These are phyloP conservation scores for Exsudoporus frostii DNA, from an alignment of 768 basidiomycete species.

Conservation along the genomic window DNA sequence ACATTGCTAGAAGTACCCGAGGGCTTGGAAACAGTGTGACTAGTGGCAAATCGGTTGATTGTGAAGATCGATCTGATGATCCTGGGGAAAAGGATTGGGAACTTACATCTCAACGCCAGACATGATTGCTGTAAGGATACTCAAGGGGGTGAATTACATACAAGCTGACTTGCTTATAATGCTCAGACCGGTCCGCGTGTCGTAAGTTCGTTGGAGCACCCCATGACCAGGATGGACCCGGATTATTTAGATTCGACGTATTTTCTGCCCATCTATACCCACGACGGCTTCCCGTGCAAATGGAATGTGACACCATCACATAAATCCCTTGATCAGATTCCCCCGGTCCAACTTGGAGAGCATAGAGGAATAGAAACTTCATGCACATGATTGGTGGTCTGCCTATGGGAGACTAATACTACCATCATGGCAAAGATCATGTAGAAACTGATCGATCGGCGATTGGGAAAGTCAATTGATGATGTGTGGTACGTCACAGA, in stretches of 20 bases:
- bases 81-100: not conserved
- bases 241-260: slow-evolving; percentile 4
- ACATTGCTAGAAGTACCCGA: slow-evolving; percentile 32
- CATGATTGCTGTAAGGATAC: slow-evolving; percentile 36
- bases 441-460: not conserved
- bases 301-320: not conserved
- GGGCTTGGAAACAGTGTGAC: slow-evolving; percentile 20
- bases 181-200: slow-evolving; percentile 6
- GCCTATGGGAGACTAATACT: not conserved
- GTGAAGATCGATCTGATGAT: not conserved
- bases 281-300: slow-evolving; percentile 11
- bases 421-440: not conserved
- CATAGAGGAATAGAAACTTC: not conserved
- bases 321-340: not conserved
- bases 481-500: not conserved
- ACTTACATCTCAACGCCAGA: slow-evolving; percentile 61
- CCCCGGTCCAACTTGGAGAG: not conserved
- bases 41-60: not conserved
- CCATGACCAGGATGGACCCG: slow-evolving; percentile 15
- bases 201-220: slow-evolving; percentile 1
- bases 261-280: slow-evolving; percentile 7
- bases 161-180: slow-evolving; percentile 18
- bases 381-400: too few relatives aligned
- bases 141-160: not conserved
- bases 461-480: not conserved